Conservation (phyloP, 2,329 filamentous ascomycete genomes). For the Curvularia eragrostidis region DNA sequence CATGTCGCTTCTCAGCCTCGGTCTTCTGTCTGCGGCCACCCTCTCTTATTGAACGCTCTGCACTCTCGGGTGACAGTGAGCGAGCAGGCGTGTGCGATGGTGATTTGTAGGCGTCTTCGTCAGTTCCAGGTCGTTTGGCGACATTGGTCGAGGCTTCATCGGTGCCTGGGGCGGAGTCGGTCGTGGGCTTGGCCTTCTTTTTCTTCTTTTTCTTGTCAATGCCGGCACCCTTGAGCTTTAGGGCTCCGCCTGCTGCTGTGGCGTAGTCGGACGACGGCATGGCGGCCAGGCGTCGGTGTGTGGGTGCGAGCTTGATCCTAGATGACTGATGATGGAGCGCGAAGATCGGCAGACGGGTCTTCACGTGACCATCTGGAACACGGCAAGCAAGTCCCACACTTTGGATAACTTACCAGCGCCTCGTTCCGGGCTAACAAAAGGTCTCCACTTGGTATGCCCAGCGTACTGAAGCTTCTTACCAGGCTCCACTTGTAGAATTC, state of each 20-base stretch:
- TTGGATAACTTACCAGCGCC: not conserved
- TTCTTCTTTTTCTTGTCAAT: conserved; percentile 67
- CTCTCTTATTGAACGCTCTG: conserved; percentile 36
- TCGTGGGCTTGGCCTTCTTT: conserved; percentile 49
- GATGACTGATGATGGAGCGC: conserved; percentile 2
- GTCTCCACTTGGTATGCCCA: conserved; percentile 1
- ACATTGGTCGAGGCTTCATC: conserved; percentile 25
- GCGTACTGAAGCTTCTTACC: not conserved
- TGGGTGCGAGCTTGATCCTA: conserved; percentile 6
- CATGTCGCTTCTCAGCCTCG: conserved; percentile 79
- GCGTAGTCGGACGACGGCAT: conserved; percentile 82
- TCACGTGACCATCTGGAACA: conserved; percentile 9
- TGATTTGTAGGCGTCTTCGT: conserved; percentile 25
- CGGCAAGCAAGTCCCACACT: conserved; percentile 3
- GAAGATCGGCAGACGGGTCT: conserved; percentile 6
- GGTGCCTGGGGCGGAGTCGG: conserved; percentile 20
- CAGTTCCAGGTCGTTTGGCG: conserved; percentile 23
- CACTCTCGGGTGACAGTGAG: conserved; percentile 45
- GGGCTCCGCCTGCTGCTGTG: conserved; percentile 71
- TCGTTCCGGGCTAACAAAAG: not conserved
- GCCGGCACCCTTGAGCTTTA: conserved; percentile 83
- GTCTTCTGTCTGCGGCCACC: conserved; percentile 68
- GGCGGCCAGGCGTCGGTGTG: conserved; percentile 9
- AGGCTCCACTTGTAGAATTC: not conserved
- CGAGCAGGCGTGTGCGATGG: conserved; percentile 34